A percentile compares a stretch with the other conserved stretches of the same genome.
Conservation (phyloP, 495 filamentous ascomycete species). For the Hyaloscypha hepaticicola region DNA sequence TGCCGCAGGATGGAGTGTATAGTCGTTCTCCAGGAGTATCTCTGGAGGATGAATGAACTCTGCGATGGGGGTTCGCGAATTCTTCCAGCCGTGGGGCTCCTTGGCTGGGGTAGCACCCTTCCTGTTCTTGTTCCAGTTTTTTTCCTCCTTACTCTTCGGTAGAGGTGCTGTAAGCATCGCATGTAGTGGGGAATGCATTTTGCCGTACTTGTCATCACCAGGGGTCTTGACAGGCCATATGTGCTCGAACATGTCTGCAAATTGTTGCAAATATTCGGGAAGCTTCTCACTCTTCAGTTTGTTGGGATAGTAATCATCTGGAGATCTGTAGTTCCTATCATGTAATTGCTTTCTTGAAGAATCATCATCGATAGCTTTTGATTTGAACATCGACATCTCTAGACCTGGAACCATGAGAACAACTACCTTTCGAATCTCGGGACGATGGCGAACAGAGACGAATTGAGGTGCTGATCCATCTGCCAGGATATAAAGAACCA, state of each 20-base stretch:
- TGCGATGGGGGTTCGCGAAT: slow-evolving; percentile 75
- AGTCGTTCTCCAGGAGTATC: slow-evolving; percentile 80
- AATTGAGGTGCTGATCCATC: slow-evolving; percentile 84
- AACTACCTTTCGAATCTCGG: slow-evolving; percentile 77
- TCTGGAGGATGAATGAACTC: slow-evolving; percentile 66
- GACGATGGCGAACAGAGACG: slow-evolving; percentile 75
- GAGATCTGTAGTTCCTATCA: slow-evolving; percentile 37
- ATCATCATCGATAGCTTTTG: slow-evolving; percentile 18
- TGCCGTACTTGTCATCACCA: slow-evolving; percentile 76
- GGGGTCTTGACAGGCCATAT: slow-evolving; percentile 87
- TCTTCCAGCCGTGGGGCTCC: slow-evolving; percentile 58
- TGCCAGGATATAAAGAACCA: slow-evolving; percentile 86
- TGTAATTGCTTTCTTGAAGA: not conserved
- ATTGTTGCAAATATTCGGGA: slow-evolving; percentile 60
- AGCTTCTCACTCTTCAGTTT: slow-evolving; percentile 59
- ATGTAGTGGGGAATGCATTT: slow-evolving; percentile 79
- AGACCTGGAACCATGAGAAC: slow-evolving; percentile 93
- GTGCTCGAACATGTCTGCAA: slow-evolving; percentile 81
- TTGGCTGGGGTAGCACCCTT: slow-evolving; percentile 57
- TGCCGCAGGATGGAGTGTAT: slow-evolving; percentile 73
- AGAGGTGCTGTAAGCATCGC: slow-evolving; percentile 73
- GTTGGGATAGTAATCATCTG: slow-evolving; percentile 72
- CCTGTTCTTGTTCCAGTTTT: slow-evolving; percentile 35
- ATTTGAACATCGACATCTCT: slow-evolving; percentile 78
- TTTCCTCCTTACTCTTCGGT: slow-evolving; percentile 60